Evolutionary conservation across 768 basidiomycete genomes (phyloP).

Genomic region (Hydnum rufescens): DNA sequence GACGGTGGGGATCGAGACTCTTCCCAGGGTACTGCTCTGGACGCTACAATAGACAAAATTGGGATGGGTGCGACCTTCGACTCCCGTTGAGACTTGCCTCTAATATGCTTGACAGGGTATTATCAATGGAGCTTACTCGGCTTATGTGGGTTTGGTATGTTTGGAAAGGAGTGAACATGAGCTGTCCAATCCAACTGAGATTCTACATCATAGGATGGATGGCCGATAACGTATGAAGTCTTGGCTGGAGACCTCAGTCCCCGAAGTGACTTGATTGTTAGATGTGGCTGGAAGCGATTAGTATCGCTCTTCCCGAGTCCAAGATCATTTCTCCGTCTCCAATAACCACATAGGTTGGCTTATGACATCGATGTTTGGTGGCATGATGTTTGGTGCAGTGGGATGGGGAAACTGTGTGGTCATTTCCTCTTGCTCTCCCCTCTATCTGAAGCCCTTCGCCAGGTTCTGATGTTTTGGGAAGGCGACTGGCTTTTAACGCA

Average conservation of each 20-base stretch:
- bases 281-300: constrained; percentile 89
- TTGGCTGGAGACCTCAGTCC: constrained; percentile 14
- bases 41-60: constrained; percentile 75
- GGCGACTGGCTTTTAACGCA: constrained; percentile 77
- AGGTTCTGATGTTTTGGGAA: constrained; percentile 78
- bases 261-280: constrained; percentile 20
- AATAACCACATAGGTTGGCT: constrained; percentile 50
- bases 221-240: constrained; percentile 57
- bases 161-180: neutral
- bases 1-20: too few relatives aligned
- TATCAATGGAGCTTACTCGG: constrained; percentile 72
- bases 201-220: constrained; percentile 48
- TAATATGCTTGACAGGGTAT: constrained; percentile 26
- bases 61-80: constrained; percentile 45
- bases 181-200: neutral
- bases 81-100: neutral
- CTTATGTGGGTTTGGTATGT: constrained; percentile 75
- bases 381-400: constrained; percentile 94
- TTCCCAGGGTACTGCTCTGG: constrained; percentile 32
- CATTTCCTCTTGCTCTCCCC: constrained; percentile 2
- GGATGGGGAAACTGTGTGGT: constrained; percentile 77
- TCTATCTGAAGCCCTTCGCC: neutral
- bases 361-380: constrained; percentile 76
- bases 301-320: constrained; percentile 92
- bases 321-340: constrained; percentile 62